Evolutionary conservation across 768 basidiomycete species (phyloP), one percentile per base, ranked within the genome.

Genomic region (Collybiopsis luxurians): DNA sequence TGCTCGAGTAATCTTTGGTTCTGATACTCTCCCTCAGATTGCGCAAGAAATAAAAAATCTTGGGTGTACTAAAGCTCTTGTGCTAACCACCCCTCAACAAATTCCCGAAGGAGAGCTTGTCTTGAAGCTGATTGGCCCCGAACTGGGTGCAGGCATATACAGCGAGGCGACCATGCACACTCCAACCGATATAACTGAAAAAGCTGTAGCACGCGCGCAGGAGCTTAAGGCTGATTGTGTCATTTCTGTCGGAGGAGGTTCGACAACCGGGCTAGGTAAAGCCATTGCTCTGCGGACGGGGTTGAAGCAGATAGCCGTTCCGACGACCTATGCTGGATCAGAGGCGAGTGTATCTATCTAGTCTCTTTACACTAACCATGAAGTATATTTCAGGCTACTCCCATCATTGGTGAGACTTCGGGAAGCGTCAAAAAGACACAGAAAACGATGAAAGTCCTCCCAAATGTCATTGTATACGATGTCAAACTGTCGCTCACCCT

Each of bases 81-180:
- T 76, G 24, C 62, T 76, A 39, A 71, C 71, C 1, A 72, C 71
- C 3, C 69, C 73, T 15, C 59, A 66, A 24, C 74, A 71, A 58
- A 60, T 62, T 28, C 58, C 56, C 0, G 61, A 69, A 26, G 74
- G 73, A 2, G 62, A 71, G 51, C 51, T 45, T 2, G 57, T 68
- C 38, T 52, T 63, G 31, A 58, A 59, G 4, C 31, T 59, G 10
- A 46, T 66, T 12, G 62, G 63, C 1, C 6, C 31, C 31, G 53
- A 59, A 28, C 50, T 67, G 2, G 59, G 57, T 11, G 73, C 69
- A 21, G 75, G 74, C 1, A 30, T 74, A 24, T 75, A 70, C 64
- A 64, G 67, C 13, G 71, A 73, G 27, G 75, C 76, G 2, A 69
- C 70, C 0, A 75, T 76, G 75, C 75, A 76, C 60, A 76, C 74